These are phyloP conservation scores for Omphalea diandra DNA, from an alignment of 441 rosid genomes.

Conservation along the genomic window DNA sequence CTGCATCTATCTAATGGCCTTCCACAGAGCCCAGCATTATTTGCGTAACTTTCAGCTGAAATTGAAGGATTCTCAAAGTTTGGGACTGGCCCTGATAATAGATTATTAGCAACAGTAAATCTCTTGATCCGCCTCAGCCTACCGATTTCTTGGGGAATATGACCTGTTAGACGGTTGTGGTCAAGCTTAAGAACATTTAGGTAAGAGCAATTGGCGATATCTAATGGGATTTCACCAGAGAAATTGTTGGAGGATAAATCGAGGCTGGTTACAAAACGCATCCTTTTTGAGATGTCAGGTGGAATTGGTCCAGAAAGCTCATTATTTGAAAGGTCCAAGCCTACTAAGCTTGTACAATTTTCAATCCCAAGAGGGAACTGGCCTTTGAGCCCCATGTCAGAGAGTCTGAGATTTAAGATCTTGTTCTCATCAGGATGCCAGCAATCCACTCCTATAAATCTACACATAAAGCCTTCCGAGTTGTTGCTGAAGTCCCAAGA, in stretches of 20 bases:
- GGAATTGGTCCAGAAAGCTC: not conserved
- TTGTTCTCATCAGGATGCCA: no score
- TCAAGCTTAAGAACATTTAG: no score
- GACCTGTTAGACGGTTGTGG: not conserved
- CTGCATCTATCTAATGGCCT: not conserved
- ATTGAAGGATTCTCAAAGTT: not conserved
- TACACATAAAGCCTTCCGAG: not conserved
- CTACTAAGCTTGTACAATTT: constrained; percentile 1
- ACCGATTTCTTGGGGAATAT: not conserved
- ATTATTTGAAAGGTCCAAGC: not conserved
- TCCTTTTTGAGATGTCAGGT: not conserved
- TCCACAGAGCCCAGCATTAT: not conserved
- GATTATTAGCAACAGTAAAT: not conserved
- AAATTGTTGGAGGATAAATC: not conserved
- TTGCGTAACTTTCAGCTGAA: not conserved
- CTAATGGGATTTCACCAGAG: not conserved
- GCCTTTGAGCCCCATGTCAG: not conserved
- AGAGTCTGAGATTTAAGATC: not conserved
- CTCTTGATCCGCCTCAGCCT: not conserved
- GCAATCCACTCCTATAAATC: not conserved
- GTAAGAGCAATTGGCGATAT: not conserved
- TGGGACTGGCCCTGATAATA: not conserved
- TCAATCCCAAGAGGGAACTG: not conserved
- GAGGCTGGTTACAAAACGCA: not conserved
- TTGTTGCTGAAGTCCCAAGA: not conserved